Conservation (phyloP, 441 rosid species). For the Croton setiger region DNA sequence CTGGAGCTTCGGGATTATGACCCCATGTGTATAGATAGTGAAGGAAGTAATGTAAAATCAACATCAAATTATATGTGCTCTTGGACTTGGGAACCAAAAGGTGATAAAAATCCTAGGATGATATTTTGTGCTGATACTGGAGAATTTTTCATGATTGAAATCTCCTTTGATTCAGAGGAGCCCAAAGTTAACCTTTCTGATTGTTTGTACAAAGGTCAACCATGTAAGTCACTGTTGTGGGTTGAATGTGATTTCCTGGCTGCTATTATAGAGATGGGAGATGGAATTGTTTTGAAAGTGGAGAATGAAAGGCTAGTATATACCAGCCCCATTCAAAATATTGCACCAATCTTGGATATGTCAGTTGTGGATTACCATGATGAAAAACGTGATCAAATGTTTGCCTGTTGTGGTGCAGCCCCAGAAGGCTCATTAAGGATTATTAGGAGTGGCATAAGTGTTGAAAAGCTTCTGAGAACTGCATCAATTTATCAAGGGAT, state of each 20-base stretch:
- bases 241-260: conserved; percentile 78
- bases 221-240: conserved; percentile 90
- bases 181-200: conserved; percentile 64
- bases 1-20: conserved; percentile 90
- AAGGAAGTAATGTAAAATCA: conserved; percentile 46
- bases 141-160: conserved; percentile 78
- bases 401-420: conserved; percentile 95
- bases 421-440: conserved; percentile 96
- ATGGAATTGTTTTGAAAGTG: conserved; percentile 79
- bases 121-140: conserved; percentile 83
- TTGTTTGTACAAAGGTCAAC: conserved; percentile 73
- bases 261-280: conserved; percentile 89
- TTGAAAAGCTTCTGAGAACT: conserved; percentile 83
- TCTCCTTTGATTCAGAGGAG: conserved; percentile 46
- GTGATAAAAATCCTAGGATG: conserved; percentile 58
- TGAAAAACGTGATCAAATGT: conserved; percentile 89
- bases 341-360: conserved; percentile 92
- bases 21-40: conserved; percentile 95
- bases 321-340: conserved; percentile 69
- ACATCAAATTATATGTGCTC: conserved; percentile 67
- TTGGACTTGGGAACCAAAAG: conserved; percentile 93
- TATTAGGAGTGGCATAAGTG: conserved; percentile 80
- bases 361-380: conserved; percentile 79
- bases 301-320: conserved; percentile 60
- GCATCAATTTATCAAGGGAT: conserved; percentile 90